A percentile compares a stretch with the other conserved stretches of the same genome.
Evolutionary conservation across 1,284 basidiomycete genomes (phyloP).

Genomic region (Apiotrichum porosum): DNA sequence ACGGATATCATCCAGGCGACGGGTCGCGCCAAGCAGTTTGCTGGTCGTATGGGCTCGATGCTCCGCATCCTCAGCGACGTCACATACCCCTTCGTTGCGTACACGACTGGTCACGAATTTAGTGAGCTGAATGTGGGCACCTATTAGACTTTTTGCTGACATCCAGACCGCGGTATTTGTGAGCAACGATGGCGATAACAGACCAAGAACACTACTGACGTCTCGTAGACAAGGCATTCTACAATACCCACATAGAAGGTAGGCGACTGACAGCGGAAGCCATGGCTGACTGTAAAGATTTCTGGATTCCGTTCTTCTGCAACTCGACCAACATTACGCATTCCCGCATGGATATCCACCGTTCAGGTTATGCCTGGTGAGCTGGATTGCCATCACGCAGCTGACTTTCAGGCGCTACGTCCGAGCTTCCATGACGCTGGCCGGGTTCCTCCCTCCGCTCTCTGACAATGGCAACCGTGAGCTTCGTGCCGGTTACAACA

Average conservation of each 20-base stretch:
- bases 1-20: slow-evolving; percentile 82
- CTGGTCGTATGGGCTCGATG: slow-evolving; percentile 83
- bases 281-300: slow-evolving; percentile 54
- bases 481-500: slow-evolving; percentile 13
- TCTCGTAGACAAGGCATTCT: slow-evolving; percentile 57
- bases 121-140: slow-evolving; percentile 32
- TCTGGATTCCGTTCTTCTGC: slow-evolving; percentile 98
- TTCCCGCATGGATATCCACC: slow-evolving; percentile 94
- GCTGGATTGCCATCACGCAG: slow-evolving; percentile 10
- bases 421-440: slow-evolving; percentile 96
- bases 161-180: slow-evolving; percentile 39
- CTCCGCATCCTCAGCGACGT: slow-evolving; percentile 93
- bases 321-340: slow-evolving; percentile 99
- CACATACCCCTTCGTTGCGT: slow-evolving; percentile 94
- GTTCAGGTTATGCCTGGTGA: slow-evolving; percentile 90
- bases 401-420: slow-evolving; percentile 50
- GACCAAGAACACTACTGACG: too few relatives aligned
- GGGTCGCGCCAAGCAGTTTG: slow-evolving; percentile 66
- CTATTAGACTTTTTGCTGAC: slow-evolving; percentile 9
- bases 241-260: slow-evolving; percentile 85
- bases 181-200: too few relatives aligned
- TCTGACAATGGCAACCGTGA: slow-evolving; percentile 81
- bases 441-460: slow-evolving; percentile 88
- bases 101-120: slow-evolving; percentile 96
- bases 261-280: slow-evolving; percentile 11